Evolutionary conservation across 192 early-diverging fungal species (phyloP).

Genomic region (Spizellomyces sp.): DNA sequence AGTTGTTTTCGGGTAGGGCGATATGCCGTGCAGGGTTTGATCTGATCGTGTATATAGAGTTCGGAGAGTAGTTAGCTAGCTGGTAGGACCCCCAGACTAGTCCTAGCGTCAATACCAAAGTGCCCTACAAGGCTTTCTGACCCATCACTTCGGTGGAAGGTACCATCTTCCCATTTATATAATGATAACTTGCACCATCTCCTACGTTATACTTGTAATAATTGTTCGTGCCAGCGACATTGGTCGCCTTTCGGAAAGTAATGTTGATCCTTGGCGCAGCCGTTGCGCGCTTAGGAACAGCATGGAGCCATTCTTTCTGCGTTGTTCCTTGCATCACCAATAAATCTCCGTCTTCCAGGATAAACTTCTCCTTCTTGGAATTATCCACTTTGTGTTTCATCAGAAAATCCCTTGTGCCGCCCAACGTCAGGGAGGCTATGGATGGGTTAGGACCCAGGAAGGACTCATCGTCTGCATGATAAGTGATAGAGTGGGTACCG

Average conservation of each 20-base stretch:
- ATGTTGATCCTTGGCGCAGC: constrained; percentile 13
- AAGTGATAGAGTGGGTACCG: constrained; percentile 8
- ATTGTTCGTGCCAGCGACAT: constrained; percentile 20
- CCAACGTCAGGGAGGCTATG: constrained; percentile 15
- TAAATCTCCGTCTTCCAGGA: constrained; percentile 16
- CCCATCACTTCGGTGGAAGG: neutral
- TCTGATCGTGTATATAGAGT: too few relatives aligned
- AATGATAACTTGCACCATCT: constrained; percentile 1
- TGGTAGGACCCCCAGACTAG: too few relatives aligned
- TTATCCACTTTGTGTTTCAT: constrained; percentile 12
- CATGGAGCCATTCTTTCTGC: constrained; percentile 16
- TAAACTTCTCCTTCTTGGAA: constrained; percentile 11
- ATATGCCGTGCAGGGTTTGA: too few relatives aligned
- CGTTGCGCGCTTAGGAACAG: constrained; percentile 6
- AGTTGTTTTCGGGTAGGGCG: neutral
- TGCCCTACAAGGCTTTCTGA: too few relatives aligned
- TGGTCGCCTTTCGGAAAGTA: constrained; percentile 15
- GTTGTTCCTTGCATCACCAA: constrained; percentile 12
- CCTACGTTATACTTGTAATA: constrained; percentile 18
- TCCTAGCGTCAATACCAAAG: too few relatives aligned
- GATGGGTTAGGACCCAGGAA: constrained; percentile 19
- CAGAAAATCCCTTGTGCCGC: constrained; percentile 14
- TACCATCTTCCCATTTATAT: constrained; percentile 5
- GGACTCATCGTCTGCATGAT: constrained; percentile 25
- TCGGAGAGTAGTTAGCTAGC: too few relatives aligned